A percentile compares a stretch with the other conserved stretches of the same genome.
Conservation (phyloP, 2,329 filamentous ascomycete species). For the Lomentospora prolificans region DNA sequence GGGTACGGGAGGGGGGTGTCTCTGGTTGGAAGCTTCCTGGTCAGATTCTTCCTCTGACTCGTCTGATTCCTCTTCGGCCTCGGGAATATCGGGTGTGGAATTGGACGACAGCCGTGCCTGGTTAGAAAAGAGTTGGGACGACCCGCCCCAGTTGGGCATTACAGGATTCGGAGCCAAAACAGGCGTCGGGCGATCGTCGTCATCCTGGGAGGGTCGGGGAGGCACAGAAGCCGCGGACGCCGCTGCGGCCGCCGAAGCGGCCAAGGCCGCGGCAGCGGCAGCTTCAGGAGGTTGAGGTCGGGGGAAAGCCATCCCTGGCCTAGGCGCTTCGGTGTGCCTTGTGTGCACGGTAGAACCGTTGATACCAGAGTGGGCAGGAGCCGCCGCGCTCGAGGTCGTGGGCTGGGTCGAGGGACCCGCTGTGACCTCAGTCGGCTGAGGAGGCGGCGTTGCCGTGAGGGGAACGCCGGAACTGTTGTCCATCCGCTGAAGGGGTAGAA, state of each 20-base stretch:
- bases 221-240: neutral
- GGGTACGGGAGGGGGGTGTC: neutral
- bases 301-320: neutral
- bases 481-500: slow-evolving; percentile 50
- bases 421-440: slow-evolving; percentile 15
- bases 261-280: neutral
- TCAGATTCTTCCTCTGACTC: neutral
- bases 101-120: slow-evolving; percentile 8
- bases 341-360: neutral
- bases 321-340: slow-evolving; percentile 15
- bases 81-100: slow-evolving; percentile 4
- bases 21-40: too few relatives aligned
- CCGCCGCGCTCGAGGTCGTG: neutral
- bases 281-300: neutral
- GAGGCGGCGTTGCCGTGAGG: slow-evolving; percentile 12
- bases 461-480: slow-evolving; percentile 25
- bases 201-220: neutral
- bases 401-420: slow-evolving; percentile 8
- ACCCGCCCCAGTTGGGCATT: slow-evolving; percentile 34
- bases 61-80: slow-evolving; percentile 12
- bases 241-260: neutral
- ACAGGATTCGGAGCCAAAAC: slow-evolving; percentile 39
- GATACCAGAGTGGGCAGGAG: neutral
- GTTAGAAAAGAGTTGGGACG: slow-evolving; percentile 10
- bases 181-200: slow-evolving; percentile 4